Evolutionary conservation across 345 rosid species (phyloP).

Genomic region (Salix udensis): DNA sequence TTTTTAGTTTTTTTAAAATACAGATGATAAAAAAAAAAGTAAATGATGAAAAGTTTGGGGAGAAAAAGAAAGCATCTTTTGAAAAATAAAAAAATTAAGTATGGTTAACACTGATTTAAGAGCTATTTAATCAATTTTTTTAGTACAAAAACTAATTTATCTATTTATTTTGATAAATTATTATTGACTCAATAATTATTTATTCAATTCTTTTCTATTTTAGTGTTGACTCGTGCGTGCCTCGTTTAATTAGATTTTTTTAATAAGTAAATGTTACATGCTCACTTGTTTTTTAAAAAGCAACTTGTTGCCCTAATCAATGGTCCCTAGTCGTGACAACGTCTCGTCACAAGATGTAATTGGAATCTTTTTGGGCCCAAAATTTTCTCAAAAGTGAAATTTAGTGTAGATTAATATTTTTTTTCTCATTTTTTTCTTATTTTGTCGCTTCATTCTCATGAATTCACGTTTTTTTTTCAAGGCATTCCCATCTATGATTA

Average conservation of each 20-base stretch:
- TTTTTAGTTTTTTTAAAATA: too few species aligned
- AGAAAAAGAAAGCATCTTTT: too few species aligned
- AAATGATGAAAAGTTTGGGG: too few species aligned
- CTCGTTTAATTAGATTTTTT: too few species aligned
- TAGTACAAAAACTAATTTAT: too few species aligned
- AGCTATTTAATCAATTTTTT: too few species aligned
- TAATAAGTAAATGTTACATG: neutral
- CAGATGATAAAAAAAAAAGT: too few species aligned
- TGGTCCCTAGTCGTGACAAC: neutral
- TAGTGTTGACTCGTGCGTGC: neutral
- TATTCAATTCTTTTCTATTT: neutral
- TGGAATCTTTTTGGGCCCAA: neutral
- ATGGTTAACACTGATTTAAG: too few species aligned
- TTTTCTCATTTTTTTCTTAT: too few species aligned
- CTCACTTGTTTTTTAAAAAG: neutral
- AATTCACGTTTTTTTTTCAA: neutral
- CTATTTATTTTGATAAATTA: too few species aligned
- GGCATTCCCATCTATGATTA: neutral
- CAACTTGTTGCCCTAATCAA: slow-evolving; percentile 1
- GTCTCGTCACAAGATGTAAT: neutral
- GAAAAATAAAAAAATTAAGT: too few species aligned
- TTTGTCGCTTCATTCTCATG: neutral
- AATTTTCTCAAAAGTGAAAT: neutral
- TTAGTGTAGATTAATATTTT: neutral
- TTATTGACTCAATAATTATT: too few species aligned